Evolutionary conservation across 768 basidiomycete genomes (phyloP).

Genomic region (Pisolithus orientalis): DNA sequence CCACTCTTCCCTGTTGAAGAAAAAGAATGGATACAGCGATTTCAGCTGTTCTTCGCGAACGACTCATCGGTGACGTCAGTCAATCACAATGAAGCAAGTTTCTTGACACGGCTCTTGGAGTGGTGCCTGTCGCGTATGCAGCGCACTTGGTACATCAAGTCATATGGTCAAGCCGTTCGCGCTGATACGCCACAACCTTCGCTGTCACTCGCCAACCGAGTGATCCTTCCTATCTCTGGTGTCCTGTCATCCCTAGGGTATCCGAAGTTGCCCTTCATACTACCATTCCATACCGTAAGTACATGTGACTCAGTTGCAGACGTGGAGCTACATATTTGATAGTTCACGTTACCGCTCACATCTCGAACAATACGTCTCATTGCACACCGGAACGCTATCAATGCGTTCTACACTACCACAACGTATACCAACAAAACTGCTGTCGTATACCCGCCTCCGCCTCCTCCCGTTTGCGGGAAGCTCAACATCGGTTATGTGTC

Average conservation of each 20-base stretch:
- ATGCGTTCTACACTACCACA: conserved; percentile 37
- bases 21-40: conserved; percentile 25
- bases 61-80: conserved; percentile 12
- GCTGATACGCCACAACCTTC: conserved; percentile 9
- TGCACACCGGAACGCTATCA: conserved; percentile 41
- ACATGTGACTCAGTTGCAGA: not conserved
- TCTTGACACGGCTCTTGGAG: conserved; percentile 40
- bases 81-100: conserved; percentile 34
- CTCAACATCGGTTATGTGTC: conserved; percentile 46
- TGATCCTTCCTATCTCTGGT: conserved; percentile 12
- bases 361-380: conserved; percentile 38
- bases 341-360: conserved; percentile 43
- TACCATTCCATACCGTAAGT: conserved; percentile 46
- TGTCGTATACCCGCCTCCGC: conserved; percentile 35
- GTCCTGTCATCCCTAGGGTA: conserved; percentile 19
- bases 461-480: conserved; percentile 33
- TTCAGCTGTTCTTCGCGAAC: conserved; percentile 25
- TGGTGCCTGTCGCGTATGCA: conserved; percentile 38
- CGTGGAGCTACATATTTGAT: not conserved
- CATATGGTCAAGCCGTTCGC: conserved; percentile 26
- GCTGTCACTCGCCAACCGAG: conserved; percentile 3
- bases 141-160: conserved; percentile 35
- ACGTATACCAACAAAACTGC: conserved; percentile 23
- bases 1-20: conserved; percentile 21
- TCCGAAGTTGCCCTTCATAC: conserved; percentile 33